Base-by-base conservation (phyloP, 805 yeast genomes). In the Candida koratica region DNA sequence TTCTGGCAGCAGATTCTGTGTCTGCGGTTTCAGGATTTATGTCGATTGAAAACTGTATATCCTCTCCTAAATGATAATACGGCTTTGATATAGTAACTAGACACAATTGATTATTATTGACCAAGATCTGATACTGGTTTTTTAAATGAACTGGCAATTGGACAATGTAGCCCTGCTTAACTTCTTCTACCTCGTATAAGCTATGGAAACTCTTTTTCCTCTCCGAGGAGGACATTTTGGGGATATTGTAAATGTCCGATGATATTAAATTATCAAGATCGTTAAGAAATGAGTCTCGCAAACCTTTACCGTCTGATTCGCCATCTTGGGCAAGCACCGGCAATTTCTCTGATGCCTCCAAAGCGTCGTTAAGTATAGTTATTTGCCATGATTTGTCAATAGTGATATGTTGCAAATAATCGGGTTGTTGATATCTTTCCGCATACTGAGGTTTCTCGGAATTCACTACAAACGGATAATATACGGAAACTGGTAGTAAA, bases 11-110 rank as follows among this genome's bases (percentile, higher is more conserved):
- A n/a, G n/a, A n/a, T n/a, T 36, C 14, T 4, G 32, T 36, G 2
- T 13, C 11, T 4, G 10, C 13, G 15, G 34, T 25, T n/a, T 39
- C 39, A 17, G 37, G 40, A 25, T 53, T 55, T 11, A 56, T 45
- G 32, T 60, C 56, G n/a, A 67, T 43, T 1, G 47, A 42, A 38
- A 58, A 64, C 35, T 55, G 45, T 9, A 66, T 44, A 36, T 66
- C 69, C 19, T 66, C 68, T 13, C 71, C 71, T 16, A 62, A 41
- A 36, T 57, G 64, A 47, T 51, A 64, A 29, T 53, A 57, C 3
- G 68, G 60, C 33, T 57, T 56, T 2, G 67, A 52, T 18, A 66
- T 31, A 5, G 50, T 47, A 15, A 65, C 48, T 9, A 45, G 41
- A 44, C 73, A 67, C n/a, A 66, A 47, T 12, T 51, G 42, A 12